A percentile compares a stretch with the other conserved stretches of the same genome.
These are phyloP conservation scores for Carex pumila DNA, from an alignment of 176 grass and related monocot species.

Conservation along the genomic window DNA sequence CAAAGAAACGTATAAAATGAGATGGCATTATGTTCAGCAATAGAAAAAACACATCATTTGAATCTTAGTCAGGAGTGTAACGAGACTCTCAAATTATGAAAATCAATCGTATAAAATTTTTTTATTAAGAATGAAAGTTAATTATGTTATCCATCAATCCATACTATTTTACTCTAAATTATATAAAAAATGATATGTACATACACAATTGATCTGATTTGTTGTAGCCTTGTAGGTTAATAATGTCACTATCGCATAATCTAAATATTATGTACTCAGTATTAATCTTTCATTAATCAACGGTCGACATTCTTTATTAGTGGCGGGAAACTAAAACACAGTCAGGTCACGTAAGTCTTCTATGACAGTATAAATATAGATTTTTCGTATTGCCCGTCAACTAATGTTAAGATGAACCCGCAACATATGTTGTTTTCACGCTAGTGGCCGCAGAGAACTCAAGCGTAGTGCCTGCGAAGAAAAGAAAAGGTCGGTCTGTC, in stretches of 20 bases:
- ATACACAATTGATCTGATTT: no score
- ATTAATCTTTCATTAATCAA: not conserved
- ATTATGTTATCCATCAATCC: no score
- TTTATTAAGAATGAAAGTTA: no score
- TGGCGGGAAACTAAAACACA: constrained; percentile 28
- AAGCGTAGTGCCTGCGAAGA: not conserved
- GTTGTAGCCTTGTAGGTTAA: not conserved
- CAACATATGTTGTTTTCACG: not conserved
- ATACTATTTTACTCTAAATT: no score
- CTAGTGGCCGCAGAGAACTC: not conserved
- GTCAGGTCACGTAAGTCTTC: not conserved
- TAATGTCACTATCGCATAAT: constrained; percentile 6
- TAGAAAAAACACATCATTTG: no score
- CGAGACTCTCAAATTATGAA: no score
- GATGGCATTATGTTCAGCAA: no score
- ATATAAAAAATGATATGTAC: no score
- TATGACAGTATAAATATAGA: no score
- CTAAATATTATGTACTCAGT: not conserved
- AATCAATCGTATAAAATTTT: no score
- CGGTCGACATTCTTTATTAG: constrained; percentile 3
- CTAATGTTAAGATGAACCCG: not conserved
- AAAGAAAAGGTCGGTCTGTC: not conserved
- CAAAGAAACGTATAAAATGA: no score
- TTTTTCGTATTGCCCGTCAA: not conserved
- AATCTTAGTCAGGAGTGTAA: no score